Evolutionary conservation across 176 grass and related monocot species (phyloP).

Genomic region (Oryza glaberrima): DNA sequence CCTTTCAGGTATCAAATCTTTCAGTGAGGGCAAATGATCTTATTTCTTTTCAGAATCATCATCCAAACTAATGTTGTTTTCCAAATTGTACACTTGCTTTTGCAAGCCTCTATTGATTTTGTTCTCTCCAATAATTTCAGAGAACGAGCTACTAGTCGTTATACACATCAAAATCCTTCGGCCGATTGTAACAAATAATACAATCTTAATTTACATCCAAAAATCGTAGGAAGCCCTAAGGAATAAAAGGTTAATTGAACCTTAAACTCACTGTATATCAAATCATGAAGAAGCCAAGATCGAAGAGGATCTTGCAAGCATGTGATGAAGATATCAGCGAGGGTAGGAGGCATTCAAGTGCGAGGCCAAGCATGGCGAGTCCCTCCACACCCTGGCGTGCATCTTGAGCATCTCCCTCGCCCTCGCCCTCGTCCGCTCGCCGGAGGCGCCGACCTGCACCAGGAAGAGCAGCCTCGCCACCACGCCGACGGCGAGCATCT

Average conservation of each 20-base stretch:
- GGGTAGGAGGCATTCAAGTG: slow-evolving; percentile 59
- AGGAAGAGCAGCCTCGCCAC: slow-evolving; percentile 67
- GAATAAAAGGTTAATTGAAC: background rate
- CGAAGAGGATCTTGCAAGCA: slow-evolving; percentile 10
- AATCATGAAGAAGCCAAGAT: background rate
- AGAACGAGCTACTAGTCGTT: background rate
- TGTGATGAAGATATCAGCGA: slow-evolving; percentile 58
- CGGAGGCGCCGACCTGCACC: slow-evolving; percentile 63
- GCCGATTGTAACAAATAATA: background rate
- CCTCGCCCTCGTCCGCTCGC: slow-evolving; percentile 60
- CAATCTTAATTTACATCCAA: slow-evolving; percentile 28
- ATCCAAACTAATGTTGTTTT: background rate
- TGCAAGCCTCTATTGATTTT: background rate
- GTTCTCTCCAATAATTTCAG: background rate
- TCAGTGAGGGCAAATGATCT: background rate
- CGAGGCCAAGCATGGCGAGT: slow-evolving; percentile 73
- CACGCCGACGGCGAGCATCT: slow-evolving; percentile 79
- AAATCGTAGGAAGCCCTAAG: slow-evolving; percentile 30
- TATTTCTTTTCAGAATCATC: background rate
- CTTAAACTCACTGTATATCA: background rate
- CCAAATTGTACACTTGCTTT: background rate
- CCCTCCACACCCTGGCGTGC: slow-evolving; percentile 80
- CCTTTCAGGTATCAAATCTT: background rate
- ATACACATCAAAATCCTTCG: background rate
- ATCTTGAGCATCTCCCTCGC: slow-evolving; percentile 76